Evolutionary conservation across 2,329 filamentous ascomycete genomes (phyloP).

Genomic region (Ciborinia camelliae): DNA sequence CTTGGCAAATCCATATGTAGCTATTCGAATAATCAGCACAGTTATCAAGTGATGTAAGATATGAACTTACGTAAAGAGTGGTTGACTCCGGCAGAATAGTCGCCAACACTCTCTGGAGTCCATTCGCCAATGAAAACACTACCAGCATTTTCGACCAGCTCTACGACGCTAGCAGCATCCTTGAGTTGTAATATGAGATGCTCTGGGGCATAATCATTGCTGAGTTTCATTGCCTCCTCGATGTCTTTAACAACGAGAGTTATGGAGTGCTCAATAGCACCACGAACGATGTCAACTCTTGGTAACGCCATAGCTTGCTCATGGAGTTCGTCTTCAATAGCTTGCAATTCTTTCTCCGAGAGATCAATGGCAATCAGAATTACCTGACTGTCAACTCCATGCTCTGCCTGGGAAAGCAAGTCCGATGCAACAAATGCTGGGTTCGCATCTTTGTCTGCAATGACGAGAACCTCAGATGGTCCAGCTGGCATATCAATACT

Average conservation of each 20-base stretch:
- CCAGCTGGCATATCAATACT: slow-evolving; percentile 98
- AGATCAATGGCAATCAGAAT: slow-evolving; percentile 84
- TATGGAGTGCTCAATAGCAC: slow-evolving; percentile 85
- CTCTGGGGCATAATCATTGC: slow-evolving; percentile 94
- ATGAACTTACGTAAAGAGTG: slow-evolving; percentile 83
- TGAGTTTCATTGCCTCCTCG: slow-evolving; percentile 72
- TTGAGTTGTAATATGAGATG: slow-evolving; percentile 90
- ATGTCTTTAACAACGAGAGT: slow-evolving; percentile 73
- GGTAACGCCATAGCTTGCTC: slow-evolving; percentile 82
- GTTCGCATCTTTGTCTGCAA: slow-evolving; percentile 84
- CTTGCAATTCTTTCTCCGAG: slow-evolving; percentile 65
- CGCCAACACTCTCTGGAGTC: slow-evolving; percentile 96
- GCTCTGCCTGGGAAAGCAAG: slow-evolving; percentile 91
- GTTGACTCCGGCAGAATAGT: slow-evolving; percentile 97
- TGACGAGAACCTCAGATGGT: slow-evolving; percentile 92
- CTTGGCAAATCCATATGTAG: slow-evolving; percentile 96
- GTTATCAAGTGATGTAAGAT: background rate
- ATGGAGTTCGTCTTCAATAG: slow-evolving; percentile 90
- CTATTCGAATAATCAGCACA: slow-evolving; percentile 45
- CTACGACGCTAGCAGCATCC: slow-evolving; percentile 70
- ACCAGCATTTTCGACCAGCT: slow-evolving; percentile 85
- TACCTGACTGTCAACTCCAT: slow-evolving; percentile 94
- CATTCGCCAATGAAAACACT: slow-evolving; percentile 94
- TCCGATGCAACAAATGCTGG: slow-evolving; percentile 95
- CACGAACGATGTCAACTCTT: slow-evolving; percentile 87